phyloP scores from a whole-genome alignment of 495 filamentous ascomycete genomes.

The Cairneyella variabilis region DNA sequence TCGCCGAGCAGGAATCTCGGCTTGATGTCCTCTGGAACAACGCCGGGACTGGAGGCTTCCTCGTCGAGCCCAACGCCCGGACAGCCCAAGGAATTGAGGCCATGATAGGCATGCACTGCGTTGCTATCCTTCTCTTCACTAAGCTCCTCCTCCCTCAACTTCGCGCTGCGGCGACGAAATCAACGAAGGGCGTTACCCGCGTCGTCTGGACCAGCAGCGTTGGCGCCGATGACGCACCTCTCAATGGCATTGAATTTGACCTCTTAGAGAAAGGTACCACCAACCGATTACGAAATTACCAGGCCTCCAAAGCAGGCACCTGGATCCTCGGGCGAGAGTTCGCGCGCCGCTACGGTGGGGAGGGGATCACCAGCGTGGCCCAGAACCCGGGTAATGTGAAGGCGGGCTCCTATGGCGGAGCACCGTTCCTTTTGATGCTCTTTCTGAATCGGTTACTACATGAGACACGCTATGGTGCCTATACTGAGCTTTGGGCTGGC shows the following conservation, averaged over 20 bases:
- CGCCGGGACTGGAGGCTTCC: conserved; percentile 38
- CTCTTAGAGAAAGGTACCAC: not conserved
- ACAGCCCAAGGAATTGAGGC: conserved; percentile 20
- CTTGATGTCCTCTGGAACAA: conserved; percentile 55
- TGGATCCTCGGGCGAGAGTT: conserved; percentile 30
- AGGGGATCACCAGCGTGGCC: conserved; percentile 25
- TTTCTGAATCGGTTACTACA: conserved; percentile 28
- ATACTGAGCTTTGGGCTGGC: conserved; percentile 38
- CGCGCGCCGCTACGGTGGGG: conserved; percentile 16
- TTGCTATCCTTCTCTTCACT: conserved; percentile 39
- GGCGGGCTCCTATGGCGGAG: conserved; percentile 35
- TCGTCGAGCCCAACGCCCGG: conserved; percentile 17
- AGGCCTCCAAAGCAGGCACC: conserved; percentile 30
- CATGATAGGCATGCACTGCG: conserved; percentile 26
- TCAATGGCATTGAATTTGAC: conserved; percentile 29
- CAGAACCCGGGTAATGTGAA: conserved; percentile 41
- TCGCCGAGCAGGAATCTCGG: conserved; percentile 33
- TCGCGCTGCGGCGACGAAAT: conserved; percentile 25
- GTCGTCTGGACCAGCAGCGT: conserved; percentile 37
- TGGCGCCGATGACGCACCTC: conserved; percentile 24
- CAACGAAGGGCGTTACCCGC: conserved; percentile 26
- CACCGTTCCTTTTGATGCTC: conserved; percentile 17
- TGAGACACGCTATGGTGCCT: conserved; percentile 33
- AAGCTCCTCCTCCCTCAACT: conserved; percentile 44
- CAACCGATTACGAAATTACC: conserved; percentile 20